A percentile compares a stretch with the other conserved stretches of the same genome.
Evolutionary conservation across 805 yeast genomes (phyloP).

Genomic region (Starmerella bacillaris): DNA sequence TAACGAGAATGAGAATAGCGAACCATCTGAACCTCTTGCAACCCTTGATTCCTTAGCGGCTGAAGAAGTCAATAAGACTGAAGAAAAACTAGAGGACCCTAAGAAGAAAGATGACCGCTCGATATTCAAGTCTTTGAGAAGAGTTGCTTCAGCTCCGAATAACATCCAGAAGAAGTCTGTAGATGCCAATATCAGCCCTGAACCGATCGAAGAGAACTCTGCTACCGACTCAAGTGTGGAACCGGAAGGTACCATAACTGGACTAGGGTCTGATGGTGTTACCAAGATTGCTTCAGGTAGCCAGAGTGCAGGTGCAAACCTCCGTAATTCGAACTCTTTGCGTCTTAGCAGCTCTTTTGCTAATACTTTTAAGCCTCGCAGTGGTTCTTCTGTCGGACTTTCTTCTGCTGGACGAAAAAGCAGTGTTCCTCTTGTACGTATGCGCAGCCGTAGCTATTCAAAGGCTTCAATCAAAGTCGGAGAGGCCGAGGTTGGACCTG

Average conservation of each 20-base stretch:
- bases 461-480: slow-evolving; percentile 55
- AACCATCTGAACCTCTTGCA: no score
- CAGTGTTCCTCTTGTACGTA: neutral
- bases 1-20: no score
- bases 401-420: neutral
- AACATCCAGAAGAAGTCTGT: slow-evolving; percentile 25
- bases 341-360: neutral
- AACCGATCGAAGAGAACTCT: no score
- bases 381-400: neutral
- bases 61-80: slow-evolving; percentile 5
- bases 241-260: no score
- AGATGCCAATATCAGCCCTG: no score
- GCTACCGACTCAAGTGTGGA: no score
- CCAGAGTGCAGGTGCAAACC: no score
- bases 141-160: slow-evolving; percentile 77
- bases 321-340: neutral
- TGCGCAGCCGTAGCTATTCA: slow-evolving; percentile 41
- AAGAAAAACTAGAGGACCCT: slow-evolving; percentile 3
- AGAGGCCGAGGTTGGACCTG: slow-evolving; percentile 68
- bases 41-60: slow-evolving; percentile 12
- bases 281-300: no score
- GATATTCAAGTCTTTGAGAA: slow-evolving; percentile 24
- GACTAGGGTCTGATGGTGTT: no score
- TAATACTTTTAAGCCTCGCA: neutral
- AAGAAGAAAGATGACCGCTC: slow-evolving; percentile 9